Percentiles rank a stretch among this genome's conserved stretches.
Evolutionary conservation across 2,329 filamentous ascomycete genomes (phyloP).

Genomic region (Ophiocordyceps sinensis): DNA sequence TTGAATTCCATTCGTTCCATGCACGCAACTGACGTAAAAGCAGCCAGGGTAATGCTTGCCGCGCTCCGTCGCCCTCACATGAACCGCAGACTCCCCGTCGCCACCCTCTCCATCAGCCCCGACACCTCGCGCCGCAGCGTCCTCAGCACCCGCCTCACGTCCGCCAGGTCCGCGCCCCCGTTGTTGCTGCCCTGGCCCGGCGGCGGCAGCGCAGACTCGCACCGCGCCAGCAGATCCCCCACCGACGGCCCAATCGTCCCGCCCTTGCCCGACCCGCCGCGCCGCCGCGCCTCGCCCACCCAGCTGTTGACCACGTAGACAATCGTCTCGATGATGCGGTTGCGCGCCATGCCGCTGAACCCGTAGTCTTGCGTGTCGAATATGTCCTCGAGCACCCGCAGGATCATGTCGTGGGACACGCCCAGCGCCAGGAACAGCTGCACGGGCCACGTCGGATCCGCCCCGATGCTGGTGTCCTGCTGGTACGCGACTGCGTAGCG

Average conservation of each 20-base stretch:
- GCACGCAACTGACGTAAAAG: too few relatives aligned
- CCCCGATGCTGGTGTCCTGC: conserved; percentile 42
- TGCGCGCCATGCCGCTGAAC: conserved; percentile 36
- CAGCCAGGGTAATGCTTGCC: not conserved
- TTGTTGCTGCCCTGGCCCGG: conserved; percentile 25
- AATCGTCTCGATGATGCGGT: conserved; percentile 40
- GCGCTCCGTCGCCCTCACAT: conserved; percentile 16
- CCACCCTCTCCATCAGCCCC: conserved; percentile 26
- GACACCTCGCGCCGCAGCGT: conserved; percentile 29
- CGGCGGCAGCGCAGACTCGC: conserved; percentile 29
- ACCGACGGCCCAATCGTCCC: conserved; percentile 28
- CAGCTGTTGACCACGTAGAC: conserved; percentile 32
- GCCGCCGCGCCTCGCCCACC: conserved; percentile 33
- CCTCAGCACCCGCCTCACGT: conserved; percentile 27
- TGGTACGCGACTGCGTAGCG: conserved; percentile 44
- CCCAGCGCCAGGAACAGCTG: conserved; percentile 40
- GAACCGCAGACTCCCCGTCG: conserved; percentile 29
- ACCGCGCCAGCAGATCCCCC: conserved; percentile 33
- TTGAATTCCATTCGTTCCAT: too few relatives aligned
- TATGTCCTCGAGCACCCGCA: conserved; percentile 39
- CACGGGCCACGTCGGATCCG: conserved; percentile 42
- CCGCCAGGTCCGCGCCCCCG: conserved; percentile 29
- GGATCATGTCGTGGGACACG: conserved; percentile 41
- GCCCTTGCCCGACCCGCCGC: conserved; percentile 25
- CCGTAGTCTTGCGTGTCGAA: conserved; percentile 45